These are phyloP conservation scores for Pholiota conissans DNA, from an alignment of 768 basidiomycete genomes.

Conservation along the genomic window DNA sequence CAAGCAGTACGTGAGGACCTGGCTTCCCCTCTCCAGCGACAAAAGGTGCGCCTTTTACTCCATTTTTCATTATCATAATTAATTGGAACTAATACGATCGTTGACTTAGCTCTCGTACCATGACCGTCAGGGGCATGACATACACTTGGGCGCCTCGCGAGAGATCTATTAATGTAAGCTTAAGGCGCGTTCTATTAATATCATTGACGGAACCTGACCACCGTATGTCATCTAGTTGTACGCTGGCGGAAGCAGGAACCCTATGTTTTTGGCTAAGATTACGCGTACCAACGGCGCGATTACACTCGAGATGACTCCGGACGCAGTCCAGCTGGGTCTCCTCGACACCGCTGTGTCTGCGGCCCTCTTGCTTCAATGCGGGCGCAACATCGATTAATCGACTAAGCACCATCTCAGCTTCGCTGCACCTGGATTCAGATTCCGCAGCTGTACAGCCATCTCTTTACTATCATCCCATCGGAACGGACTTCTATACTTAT, in stretches of 20 bases:
- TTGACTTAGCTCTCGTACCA: slow-evolving; percentile 40
- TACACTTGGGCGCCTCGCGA: slow-evolving; percentile 61
- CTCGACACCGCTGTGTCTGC: slow-evolving; percentile 53
- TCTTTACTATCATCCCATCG: not conserved
- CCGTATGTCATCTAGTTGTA: slow-evolving; percentile 42
- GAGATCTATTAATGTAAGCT: slow-evolving; percentile 54
- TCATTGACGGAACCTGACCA: not conserved
- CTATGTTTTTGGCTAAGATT: slow-evolving; percentile 50
- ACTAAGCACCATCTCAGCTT: not conserved
- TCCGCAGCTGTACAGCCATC: not conserved
- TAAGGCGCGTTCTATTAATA: slow-evolving; percentile 6
- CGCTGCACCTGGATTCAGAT: too few species aligned
- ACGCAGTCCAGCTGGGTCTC: slow-evolving; percentile 54
- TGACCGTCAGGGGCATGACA: slow-evolving; percentile 48
- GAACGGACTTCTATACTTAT: not conserved
- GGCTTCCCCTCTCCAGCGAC: slow-evolving; percentile 56
- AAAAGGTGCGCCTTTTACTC: slow-evolving; percentile 30
- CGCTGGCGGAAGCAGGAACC: slow-evolving; percentile 32
- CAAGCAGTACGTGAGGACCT: slow-evolving; percentile 50
- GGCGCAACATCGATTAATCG: slow-evolving; percentile 58
- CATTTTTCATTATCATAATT: too few species aligned
- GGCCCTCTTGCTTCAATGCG: slow-evolving; percentile 55
- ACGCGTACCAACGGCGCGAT: slow-evolving; percentile 44
- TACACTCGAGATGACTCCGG: slow-evolving; percentile 53
- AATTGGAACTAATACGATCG: slow-evolving; percentile 5